Conservation (phyloP, 179 eudicot species). For the Heliamphora pulchella region DNA sequence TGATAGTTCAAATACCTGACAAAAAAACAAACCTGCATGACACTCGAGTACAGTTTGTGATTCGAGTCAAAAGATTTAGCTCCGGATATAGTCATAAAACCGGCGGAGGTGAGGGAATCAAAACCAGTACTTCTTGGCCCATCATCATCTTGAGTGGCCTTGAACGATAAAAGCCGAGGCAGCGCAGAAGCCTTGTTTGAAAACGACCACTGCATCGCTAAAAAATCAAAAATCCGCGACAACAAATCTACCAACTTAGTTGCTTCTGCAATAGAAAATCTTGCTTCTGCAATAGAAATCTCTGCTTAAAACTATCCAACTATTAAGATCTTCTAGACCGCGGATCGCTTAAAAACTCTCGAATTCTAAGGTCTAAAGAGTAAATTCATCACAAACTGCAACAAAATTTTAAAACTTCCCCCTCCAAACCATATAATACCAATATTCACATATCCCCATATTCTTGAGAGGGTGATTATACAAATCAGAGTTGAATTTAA, state of each 20-base stretch:
- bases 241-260: neutral
- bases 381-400: conserved; percentile 15
- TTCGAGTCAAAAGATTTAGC: conserved; percentile 15
- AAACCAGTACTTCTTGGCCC: conserved; percentile 24
- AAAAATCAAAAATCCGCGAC: conserved; percentile 8
- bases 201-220: conserved; percentile 54
- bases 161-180: conserved; percentile 49
- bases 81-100: conserved; percentile 24
- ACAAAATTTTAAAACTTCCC: neutral
- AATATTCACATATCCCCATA: neutral
- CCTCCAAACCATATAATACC: neutral
- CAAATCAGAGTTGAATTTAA: neutral
- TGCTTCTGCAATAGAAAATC: neutral
- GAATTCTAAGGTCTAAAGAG: neutral
- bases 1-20: neutral
- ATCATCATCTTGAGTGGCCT: conserved; percentile 32
- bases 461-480: neutral
- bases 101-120: conserved; percentile 25
- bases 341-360: neutral
- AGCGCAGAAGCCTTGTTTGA: conserved; percentile 24
- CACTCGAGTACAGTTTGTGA: conserved; percentile 27
- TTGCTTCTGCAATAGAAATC: no score
- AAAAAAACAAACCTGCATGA: conserved; percentile 32
- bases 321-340: neutral
- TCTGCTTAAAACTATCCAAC: neutral